Evolutionary conservation across 768 basidiomycete genomes (phyloP), one percentile per base, ranked within the genome.

Genomic region (Galerina marginata): DNA sequence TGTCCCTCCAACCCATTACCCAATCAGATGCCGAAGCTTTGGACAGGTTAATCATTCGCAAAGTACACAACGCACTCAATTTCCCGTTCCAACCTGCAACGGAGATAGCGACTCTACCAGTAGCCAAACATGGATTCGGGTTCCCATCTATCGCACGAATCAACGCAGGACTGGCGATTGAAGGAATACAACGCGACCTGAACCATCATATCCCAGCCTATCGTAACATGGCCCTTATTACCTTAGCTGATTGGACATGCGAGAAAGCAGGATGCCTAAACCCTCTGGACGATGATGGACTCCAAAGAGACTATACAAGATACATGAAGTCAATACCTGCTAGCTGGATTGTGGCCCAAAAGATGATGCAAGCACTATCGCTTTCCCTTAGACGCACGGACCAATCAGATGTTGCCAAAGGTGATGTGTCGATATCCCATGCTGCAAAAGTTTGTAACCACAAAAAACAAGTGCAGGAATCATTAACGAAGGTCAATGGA

Each of bases 1-100:
- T 75, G 1, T 69, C 68, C 0, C 45, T 74, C 0, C 72, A 75
- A 47, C 71, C 72, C 5, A 60, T 73, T 25, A 59, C 44, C 4
- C 63, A 43, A 0, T 1, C 36, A 1, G 66, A 75, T 42, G 68
- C 67, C 0, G 59, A 58, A 15, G n/a, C 16, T 15, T 51, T 74
- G 1, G 72, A 72, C 42, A 37, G 43, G 0, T 6, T 14, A 0
- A 38, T 73, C 0, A 53, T 56, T 2, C 25, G 16, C 2, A 53
- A 53, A 42, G 55, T 74, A 3, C 72, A 75, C 47, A 16, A 61
- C 0, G 10, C 51, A 0, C 36, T 64, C 1, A 67, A 70, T 0
- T 71, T 75, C 48, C 71, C 72, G 0, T 75, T 69, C 44, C 29
- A 48, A 11, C 61, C 61, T 2, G 33, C 38, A 50, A 58, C 54